Evolutionary conservation across 805 yeast species (phyloP).

Genomic region (Lipomyces orientalis): DNA sequence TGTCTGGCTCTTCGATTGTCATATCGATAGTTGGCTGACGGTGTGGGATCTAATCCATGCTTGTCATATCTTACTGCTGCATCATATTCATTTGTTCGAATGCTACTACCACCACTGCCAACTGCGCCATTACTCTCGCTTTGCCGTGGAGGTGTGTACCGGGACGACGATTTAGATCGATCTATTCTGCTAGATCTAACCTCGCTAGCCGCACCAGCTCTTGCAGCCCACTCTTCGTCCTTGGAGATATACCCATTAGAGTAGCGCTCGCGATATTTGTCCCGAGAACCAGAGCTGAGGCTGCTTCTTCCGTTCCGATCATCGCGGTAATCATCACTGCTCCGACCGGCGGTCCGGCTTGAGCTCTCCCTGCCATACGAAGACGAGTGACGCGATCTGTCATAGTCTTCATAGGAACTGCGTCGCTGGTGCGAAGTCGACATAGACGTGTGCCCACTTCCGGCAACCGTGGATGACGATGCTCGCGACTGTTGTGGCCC

Average conservation of each 20-base stretch:
- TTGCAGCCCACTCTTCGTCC: constrained; percentile 30
- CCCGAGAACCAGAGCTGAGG: not conserved
- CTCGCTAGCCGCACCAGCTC: constrained; percentile 15
- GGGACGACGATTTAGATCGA: not conserved
- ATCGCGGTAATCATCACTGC: not conserved
- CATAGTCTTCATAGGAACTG: not conserved
- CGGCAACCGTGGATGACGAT: not conserved
- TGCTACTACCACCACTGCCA: not conserved
- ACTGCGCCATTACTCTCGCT: not conserved
- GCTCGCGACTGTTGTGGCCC: not conserved
- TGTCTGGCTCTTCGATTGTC: not conserved
- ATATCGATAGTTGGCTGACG: not conserved
- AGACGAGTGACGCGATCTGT: not conserved
- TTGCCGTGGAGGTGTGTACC: constrained; percentile 6
- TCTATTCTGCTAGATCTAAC: not conserved
- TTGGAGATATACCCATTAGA: constrained; percentile 18
- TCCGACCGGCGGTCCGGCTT: not conserved
- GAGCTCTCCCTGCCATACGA: not conserved
- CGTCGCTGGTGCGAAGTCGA: not conserved
- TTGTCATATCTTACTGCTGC: not conserved
- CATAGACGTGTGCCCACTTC: not conserved
- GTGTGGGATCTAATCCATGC: not conserved
- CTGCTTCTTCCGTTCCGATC: not conserved
- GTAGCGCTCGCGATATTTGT: constrained; percentile 4
- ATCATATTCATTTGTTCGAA: not conserved